phyloP scores from a whole-genome alignment of 1,139 yeast species.

The Blastobotrys aristatus region DNA sequence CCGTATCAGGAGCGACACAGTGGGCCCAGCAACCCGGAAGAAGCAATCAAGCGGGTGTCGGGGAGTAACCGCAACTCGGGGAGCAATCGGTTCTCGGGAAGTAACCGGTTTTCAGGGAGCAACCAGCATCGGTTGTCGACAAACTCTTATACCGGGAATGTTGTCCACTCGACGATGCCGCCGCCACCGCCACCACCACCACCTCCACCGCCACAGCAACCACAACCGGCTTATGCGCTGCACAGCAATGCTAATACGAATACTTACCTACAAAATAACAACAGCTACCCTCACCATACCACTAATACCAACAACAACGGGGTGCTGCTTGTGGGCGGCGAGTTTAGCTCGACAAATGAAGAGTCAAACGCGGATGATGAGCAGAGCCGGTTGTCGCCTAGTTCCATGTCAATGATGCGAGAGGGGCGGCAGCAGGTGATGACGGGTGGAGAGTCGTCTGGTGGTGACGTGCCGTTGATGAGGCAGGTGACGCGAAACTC shows the following conservation, averaged over 20 bases:
- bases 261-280: not conserved
- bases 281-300: not conserved
- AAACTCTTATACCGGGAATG: too few species aligned
- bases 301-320: constrained; percentile 1
- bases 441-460: too few species aligned
- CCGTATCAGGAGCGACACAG: not conserved
- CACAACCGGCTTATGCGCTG: too few species aligned
- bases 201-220: too few species aligned
- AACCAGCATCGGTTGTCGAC: not conserved
- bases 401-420: not conserved
- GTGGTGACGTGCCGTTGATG: not conserved
- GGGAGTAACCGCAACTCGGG: not conserved
- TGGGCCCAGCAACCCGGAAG: not conserved
- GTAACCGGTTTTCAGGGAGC: not conserved
- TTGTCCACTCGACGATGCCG: too few species aligned
- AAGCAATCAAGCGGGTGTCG: not conserved
- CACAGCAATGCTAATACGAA: not conserved
- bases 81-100: not conserved
- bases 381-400: not conserved
- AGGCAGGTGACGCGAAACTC: constrained; percentile 1
- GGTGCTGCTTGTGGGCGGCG: constrained; percentile 2
- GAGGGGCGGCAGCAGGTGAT: too few species aligned
- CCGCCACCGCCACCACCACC: too few species aligned
- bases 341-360: not conserved
- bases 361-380: not conserved